Evolutionary conservation across 2,329 filamentous ascomycete genomes (phyloP).

Genomic region (Colletotrichum cuscutae): DNA sequence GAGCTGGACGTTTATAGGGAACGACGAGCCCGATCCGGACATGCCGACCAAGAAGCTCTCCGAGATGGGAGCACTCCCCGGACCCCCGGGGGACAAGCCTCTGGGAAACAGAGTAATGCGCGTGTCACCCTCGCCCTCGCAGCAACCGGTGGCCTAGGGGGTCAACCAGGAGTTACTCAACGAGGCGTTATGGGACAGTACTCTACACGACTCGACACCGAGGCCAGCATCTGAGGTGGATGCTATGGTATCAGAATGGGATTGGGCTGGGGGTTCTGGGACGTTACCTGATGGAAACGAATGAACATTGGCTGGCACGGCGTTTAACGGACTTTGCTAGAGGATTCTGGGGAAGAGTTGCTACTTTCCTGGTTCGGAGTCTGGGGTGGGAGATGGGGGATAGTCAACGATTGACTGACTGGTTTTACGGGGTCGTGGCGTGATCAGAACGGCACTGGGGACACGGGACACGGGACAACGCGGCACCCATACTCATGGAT

Average conservation of each 20-base stretch:
- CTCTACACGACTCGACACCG: background rate
- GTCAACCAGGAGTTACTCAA: background rate
- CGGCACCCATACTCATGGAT: constrained; percentile 13
- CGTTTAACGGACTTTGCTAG: constrained; percentile 21
- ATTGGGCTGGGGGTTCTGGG: background rate
- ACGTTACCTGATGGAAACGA: background rate
- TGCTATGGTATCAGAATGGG: background rate
- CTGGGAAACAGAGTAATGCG: constrained; percentile 14
- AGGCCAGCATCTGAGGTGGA: background rate
- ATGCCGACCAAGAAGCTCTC: constrained; percentile 51
- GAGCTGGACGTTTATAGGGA: constrained; percentile 90
- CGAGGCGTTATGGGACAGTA: background rate
- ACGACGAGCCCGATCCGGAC: constrained; percentile 58
- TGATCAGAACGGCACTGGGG: constrained; percentile 3
- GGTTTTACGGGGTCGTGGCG: constrained; percentile 2
- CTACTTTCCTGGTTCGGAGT: constrained; percentile 12
- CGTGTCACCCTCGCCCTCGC: constrained; percentile 13
- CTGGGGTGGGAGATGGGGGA: background rate
- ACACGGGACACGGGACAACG: background rate
- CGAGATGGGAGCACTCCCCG: constrained; percentile 27
- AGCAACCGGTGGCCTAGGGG: constrained; percentile 21
- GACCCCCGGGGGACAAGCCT: constrained; percentile 12
- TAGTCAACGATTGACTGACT: background rate
- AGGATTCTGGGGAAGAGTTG: background rate
- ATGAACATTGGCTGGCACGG: background rate